Evolutionary conservation across 352 stramenopile species (phyloP).

Genomic region (Nothophytophthora sp.): DNA sequence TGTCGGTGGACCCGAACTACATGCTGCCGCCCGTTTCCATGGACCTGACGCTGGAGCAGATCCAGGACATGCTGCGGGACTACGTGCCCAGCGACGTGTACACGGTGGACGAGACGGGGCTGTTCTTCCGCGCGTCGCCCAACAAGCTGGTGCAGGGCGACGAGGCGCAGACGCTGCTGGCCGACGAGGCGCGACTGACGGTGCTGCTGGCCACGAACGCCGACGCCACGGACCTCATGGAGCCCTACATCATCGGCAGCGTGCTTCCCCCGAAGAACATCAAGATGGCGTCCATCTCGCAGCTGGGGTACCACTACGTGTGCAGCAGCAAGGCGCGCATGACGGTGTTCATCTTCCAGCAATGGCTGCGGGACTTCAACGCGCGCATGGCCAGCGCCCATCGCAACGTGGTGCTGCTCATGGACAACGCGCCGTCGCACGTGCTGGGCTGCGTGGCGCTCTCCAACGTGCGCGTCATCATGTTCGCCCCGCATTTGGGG

Average conservation of each 20-base stretch:
- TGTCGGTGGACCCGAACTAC: slow-evolving; percentile 65
- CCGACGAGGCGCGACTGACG: slow-evolving; percentile 69
- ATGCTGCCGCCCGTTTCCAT: slow-evolving; percentile 80
- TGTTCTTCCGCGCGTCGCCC: slow-evolving; percentile 87
- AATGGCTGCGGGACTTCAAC: slow-evolving; percentile 88
- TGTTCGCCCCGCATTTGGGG: slow-evolving; percentile 79
- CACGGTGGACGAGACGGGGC: slow-evolving; percentile 83
- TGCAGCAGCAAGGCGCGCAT: slow-evolving; percentile 83
- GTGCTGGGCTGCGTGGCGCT: slow-evolving; percentile 78
- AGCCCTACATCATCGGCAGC: slow-evolving; percentile 86
- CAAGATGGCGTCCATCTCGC: slow-evolving; percentile 79
- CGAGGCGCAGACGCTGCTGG: slow-evolving; percentile 74
- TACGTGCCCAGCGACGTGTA: slow-evolving; percentile 86
- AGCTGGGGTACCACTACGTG: slow-evolving; percentile 88
- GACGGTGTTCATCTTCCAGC: slow-evolving; percentile 90
- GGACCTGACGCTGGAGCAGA: slow-evolving; percentile 83
- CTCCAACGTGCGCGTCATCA: slow-evolving; percentile 87
- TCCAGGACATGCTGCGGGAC: slow-evolving; percentile 82
- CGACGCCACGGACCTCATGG: slow-evolving; percentile 78
- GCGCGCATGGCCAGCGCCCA: slow-evolving; percentile 84
- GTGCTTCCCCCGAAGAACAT: slow-evolving; percentile 74
- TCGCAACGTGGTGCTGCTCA: slow-evolving; percentile 80
- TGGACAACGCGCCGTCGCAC: slow-evolving; percentile 88
- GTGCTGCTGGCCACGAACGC: slow-evolving; percentile 78
- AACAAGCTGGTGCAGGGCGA: slow-evolving; percentile 86